These are phyloP conservation scores for Coniferiporia sulphurascens DNA, from an alignment of 1,284 basidiomycete genomes.

Conservation along the genomic window DNA sequence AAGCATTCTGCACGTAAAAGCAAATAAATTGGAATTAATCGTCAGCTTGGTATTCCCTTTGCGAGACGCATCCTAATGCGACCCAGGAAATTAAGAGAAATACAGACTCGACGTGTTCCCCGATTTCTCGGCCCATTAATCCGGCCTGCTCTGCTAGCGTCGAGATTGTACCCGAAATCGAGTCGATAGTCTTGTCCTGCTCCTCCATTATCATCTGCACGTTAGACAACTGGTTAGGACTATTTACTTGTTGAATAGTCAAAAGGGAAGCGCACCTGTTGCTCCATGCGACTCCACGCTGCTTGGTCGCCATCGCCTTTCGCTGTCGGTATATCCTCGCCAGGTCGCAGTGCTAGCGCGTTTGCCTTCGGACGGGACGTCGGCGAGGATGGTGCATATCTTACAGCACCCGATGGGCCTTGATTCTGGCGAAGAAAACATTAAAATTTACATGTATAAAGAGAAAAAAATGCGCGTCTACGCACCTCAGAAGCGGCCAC, in stretches of 20 bases:
- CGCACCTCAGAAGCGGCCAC: conserved; percentile 28
- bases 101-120: conserved; percentile 81
- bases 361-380: conserved; percentile 9
- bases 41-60: neutral
- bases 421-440: neutral
- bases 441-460: neutral
- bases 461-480: neutral
- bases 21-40: neutral
- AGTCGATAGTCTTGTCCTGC: conserved; percentile 82
- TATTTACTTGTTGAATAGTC: neutral
- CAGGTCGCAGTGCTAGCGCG: conserved; percentile 1
- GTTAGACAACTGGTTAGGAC: neutral
- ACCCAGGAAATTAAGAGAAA: neutral
- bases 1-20: conserved; percentile 56
- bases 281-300: conserved; percentile 80
- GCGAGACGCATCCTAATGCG: no score
- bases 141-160: conserved; percentile 85
- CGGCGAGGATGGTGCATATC: conserved; percentile 13
- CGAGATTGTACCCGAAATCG: conserved; percentile 78
- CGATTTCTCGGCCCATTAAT: conserved; percentile 85
- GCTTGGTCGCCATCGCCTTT: conserved; percentile 57
- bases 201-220: conserved; percentile 74
- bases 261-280: conserved; percentile 47
- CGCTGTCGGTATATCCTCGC: conserved; percentile 13
- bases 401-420: neutral